Evolutionary conservation across 495 filamentous ascomycete genomes (phyloP), one percentile per base, ranked within the genome.

Genomic region (Podospora pseudocomata): DNA sequence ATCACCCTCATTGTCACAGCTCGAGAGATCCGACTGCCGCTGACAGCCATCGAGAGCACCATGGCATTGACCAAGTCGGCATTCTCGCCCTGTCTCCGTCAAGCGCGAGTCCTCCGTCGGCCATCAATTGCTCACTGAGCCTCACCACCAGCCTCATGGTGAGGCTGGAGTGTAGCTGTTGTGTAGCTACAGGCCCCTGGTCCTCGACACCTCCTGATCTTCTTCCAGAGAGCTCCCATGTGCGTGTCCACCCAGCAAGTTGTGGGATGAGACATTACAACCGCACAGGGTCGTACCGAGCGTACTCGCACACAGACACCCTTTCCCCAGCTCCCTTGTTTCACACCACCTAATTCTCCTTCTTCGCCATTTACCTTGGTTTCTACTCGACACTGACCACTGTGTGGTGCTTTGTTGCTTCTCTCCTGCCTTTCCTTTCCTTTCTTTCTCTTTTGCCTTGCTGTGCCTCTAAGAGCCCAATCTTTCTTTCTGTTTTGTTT

Each of bases 1-100:
- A 76, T 76, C 74, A 65, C 65, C 74, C 34, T 65, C 16, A 32
- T 32, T 65, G 70, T 73, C 65, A 65, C 69, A 73, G 63, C 56
- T 63, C 55, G 2, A 49, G 39, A 49, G 39, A 49, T 49, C 39
- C 15, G 39, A 16, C 39, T 49, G 15, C 34, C 34, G 19, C 7
- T 63, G 56, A 26, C 44, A 49, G 18, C 54, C 18, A n/a, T 57
- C 28, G 63, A 60, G 6, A 11, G 6, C 34, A 6, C 34, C 34
- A 39, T 39, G 34, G 34, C 39, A 49, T 49, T 16, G 39, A 61
- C 26, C 23, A 9, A 61, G 2, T 61, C 59, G 59, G 26, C 58
- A 1, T 23, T 23, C 23, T 23, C 23, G 23, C 23, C 1, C 23
- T 23, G 23, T 23, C 23, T 23, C 23, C 23, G 23, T 23, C 23